Base-by-base conservation (phyloP, 371 early-diverging fungal species). In the Fennellomyces sp. region DNA sequence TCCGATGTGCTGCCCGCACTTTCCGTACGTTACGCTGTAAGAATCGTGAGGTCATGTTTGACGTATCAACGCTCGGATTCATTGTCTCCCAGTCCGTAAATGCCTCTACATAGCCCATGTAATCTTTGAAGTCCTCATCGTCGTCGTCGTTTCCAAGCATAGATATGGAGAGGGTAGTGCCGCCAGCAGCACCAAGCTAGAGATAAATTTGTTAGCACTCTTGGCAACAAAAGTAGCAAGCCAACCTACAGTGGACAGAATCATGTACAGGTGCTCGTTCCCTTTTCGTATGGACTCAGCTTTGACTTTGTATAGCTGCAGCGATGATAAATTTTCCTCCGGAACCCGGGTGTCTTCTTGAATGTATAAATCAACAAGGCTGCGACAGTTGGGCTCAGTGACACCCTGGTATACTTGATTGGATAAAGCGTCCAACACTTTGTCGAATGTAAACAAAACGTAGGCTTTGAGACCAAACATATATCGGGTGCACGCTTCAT, bases 381-480 rank as follows among this genome's bases (percentile, higher is more conserved):
- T 30, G 3, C 35, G 42, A 15, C 23, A 53, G 13, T 38, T 36
- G 17, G 38, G 45, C 21, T 61, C 61, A 3, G 52, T 61, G n/a
- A 48, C 45, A 1, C 27, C 31, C 17, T 31, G 29, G 27, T 53
- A 52, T 60, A 90, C 85, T 75, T 90, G 89, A 75, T 91, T 91
- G 17, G 86, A 72, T 53, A 92, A 62, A 8, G 82, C 28, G 49
- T 80, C 11, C 80, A 36, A 91, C 74, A 65, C 17, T 67, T 91
- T 93, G 70, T 97, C 97, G 27, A 97, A 76, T 0, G 95, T 94
- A 58, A 94, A 92, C 30, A 93, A 71, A 23, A 85, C 67, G 70
- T 94, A 95, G 0, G 92, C 97, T 36, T 90, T 80, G 26, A 91
- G 92, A 15, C 94, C 91, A 76, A 91, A 97, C 65, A 96, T 76